Percentiles rank a stretch among this genome's conserved stretches.
phyloP scores from a whole-genome alignment of 2,329 filamentous ascomycete genomes.

The Blastomyces silverae region DNA sequence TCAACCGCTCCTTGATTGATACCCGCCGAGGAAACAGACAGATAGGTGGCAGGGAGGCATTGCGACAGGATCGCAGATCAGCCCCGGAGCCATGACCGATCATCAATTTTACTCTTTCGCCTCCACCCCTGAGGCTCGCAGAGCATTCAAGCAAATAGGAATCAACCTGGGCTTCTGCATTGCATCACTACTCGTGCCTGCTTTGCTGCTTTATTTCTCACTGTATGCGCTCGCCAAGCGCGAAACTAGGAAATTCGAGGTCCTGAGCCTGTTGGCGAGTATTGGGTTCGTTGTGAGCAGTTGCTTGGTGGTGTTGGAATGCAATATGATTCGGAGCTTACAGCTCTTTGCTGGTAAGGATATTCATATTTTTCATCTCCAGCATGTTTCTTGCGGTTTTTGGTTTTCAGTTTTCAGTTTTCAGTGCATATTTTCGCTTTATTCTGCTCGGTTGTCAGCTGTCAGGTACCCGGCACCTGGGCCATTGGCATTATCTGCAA shows the following conservation, averaged over 20 bases:
- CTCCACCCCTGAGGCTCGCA: conserved; percentile 16
- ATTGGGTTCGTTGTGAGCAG: conserved; percentile 19
- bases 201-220: conserved; percentile 20
- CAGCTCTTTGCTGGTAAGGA: conserved; percentile 33
- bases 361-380: not conserved
- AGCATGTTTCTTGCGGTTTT: not conserved
- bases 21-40: not conserved
- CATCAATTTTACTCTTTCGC: not conserved
- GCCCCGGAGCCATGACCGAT: not conserved
- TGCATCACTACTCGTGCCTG: conserved; percentile 19
- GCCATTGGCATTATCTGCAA: not conserved
- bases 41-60: not conserved
- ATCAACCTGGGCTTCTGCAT: conserved; percentile 15
- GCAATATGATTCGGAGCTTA: conserved; percentile 28
- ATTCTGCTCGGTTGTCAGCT: not conserved
- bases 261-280: conserved; percentile 17
- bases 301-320: conserved; percentile 29
- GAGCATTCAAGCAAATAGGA: conserved; percentile 15
- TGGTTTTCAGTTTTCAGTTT: not conserved
- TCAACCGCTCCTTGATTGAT: not conserved
- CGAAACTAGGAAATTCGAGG: conserved; percentile 15
- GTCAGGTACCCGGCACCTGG: not conserved
- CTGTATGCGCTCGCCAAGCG: conserved; percentile 21
- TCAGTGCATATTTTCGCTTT: not conserved
- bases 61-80: not conserved